These are phyloP conservation scores for Podila verticillata DNA, from an alignment of 192 early-diverging fungal species.

Conservation along the genomic window DNA sequence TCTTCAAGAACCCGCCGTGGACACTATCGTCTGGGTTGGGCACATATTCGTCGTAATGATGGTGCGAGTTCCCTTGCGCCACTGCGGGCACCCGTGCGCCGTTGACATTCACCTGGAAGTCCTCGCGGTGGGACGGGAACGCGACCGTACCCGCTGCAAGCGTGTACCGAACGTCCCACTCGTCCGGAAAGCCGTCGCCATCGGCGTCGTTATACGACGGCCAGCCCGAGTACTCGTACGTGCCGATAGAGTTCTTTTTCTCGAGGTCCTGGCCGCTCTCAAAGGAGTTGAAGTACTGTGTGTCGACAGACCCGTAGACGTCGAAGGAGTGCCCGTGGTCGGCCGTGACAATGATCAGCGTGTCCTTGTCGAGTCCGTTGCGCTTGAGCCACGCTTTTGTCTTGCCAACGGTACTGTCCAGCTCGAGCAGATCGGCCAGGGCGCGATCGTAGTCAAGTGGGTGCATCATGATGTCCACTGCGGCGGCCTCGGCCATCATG, in stretches of 20 bases:
- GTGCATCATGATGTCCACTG: slow-evolving; percentile 72
- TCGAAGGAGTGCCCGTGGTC: slow-evolving; percentile 73
- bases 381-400: slow-evolving; percentile 62
- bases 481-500: slow-evolving; percentile 73
- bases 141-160: slow-evolving; percentile 54
- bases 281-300: slow-evolving; percentile 58
- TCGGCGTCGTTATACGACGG: slow-evolving; percentile 54
- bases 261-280: slow-evolving; percentile 41
- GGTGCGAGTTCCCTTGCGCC: slow-evolving; percentile 15
- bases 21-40: slow-evolving; percentile 15
- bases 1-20: too few relatives aligned
- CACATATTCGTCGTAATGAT: slow-evolving; percentile 36
- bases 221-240: slow-evolving; percentile 60
- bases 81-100: slow-evolving; percentile 51
- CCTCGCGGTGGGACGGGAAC: slow-evolving; percentile 56
- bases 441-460: slow-evolving; percentile 70
- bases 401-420: slow-evolving; percentile 67
- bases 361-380: slow-evolving; percentile 61
- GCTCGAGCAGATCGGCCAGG: slow-evolving; percentile 70
- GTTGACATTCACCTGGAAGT: slow-evolving; percentile 52
- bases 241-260: slow-evolving; percentile 58
- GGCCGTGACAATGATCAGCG: slow-evolving; percentile 71
- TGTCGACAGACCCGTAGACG: slow-evolving; percentile 71
- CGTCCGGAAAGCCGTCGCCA: slow-evolving; percentile 60
- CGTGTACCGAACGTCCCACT: slow-evolving; percentile 54